These are phyloP conservation scores for Paraphaeosphaeria sporulosa DNA, from an alignment of 2,329 filamentous ascomycete species.

Conservation along the genomic window DNA sequence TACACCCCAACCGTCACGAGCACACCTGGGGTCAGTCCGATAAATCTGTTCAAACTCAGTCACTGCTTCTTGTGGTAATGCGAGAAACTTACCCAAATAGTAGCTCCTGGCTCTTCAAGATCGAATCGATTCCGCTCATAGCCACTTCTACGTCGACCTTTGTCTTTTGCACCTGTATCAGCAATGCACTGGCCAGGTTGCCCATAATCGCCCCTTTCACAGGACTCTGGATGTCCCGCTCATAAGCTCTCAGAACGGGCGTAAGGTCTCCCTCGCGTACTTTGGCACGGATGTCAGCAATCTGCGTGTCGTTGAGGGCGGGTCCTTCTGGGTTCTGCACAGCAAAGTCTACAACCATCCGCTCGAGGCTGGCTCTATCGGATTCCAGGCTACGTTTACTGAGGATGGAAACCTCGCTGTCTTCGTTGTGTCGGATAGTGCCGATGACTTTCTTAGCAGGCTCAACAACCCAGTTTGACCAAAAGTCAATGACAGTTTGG, in stretches of 20 bases:
- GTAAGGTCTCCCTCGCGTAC: constrained; percentile 94
- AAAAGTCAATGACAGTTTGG: constrained; percentile 83
- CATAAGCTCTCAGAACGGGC: constrained; percentile 88
- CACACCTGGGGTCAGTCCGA: constrained; percentile 92
- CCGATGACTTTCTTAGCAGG: constrained; percentile 82
- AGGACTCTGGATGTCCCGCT: constrained; percentile 83
- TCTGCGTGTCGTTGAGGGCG: constrained; percentile 71
- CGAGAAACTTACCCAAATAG: constrained; percentile 72
- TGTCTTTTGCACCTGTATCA: constrained; percentile 98
- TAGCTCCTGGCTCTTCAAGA: constrained; percentile 94
- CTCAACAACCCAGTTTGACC: constrained; percentile 94
- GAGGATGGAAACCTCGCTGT: constrained; percentile 95
- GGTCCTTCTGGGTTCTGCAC: constrained; percentile 76
- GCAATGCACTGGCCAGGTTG: constrained; percentile 84
- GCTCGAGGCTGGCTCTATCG: constrained; percentile 88
- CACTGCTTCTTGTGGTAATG: background rate
- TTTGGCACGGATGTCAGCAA: constrained; percentile 76
- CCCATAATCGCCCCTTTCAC: constrained; percentile 83
- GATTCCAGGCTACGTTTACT: constrained; percentile 90
- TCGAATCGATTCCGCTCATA: constrained; percentile 91
- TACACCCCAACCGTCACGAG: constrained; percentile 79
- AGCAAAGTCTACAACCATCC: constrained; percentile 98
- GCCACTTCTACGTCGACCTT: constrained; percentile 98
- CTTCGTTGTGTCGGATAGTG: constrained; percentile 91
- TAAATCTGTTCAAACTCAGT: constrained; percentile 65